phyloP scores from a whole-genome alignment of 805 yeast genomes.

The Nakazawaea ernobii region DNA sequence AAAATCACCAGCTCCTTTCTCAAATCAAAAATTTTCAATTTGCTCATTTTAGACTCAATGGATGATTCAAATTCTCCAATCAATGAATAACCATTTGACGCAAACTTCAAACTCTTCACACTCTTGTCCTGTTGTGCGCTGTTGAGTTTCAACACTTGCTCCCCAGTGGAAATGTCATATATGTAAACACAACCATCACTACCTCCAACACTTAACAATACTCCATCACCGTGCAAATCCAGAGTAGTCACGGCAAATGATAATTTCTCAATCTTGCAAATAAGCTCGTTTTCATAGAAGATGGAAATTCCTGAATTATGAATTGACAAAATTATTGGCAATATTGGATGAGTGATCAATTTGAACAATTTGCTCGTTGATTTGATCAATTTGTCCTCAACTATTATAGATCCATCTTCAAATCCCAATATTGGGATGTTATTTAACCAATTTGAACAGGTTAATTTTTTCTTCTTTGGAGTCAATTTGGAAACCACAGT shows the following conservation, averaged over 20 bases:
- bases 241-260: not conserved
- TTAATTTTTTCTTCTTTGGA: conserved; percentile 6
- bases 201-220: conserved; percentile 30
- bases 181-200: conserved; percentile 28
- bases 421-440: conserved; percentile 2
- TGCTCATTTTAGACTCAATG: conserved; percentile 16
- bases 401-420: conserved; percentile 2
- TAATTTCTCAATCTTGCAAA: not conserved
- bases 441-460: not conserved
- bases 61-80: conserved; percentile 24
- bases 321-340: conserved; percentile 1
- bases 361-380: not conserved
- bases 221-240: conserved; percentile 32
- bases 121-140: conserved; percentile 13
- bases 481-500: conserved; percentile 1
- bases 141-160: conserved; percentile 27
- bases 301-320: not conserved
- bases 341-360: conserved; percentile 3
- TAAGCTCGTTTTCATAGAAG: not conserved
- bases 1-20: conserved; percentile 27
- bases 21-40: conserved; percentile 42
- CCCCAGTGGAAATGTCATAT: conserved; percentile 33
- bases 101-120: conserved; percentile 40
- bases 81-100: conserved; percentile 63
- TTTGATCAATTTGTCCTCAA: conserved; percentile 1